These are phyloP conservation scores for Ganoderma boninense DNA, from an alignment of 1,284 basidiomycete species.

Conservation along the genomic window DNA sequence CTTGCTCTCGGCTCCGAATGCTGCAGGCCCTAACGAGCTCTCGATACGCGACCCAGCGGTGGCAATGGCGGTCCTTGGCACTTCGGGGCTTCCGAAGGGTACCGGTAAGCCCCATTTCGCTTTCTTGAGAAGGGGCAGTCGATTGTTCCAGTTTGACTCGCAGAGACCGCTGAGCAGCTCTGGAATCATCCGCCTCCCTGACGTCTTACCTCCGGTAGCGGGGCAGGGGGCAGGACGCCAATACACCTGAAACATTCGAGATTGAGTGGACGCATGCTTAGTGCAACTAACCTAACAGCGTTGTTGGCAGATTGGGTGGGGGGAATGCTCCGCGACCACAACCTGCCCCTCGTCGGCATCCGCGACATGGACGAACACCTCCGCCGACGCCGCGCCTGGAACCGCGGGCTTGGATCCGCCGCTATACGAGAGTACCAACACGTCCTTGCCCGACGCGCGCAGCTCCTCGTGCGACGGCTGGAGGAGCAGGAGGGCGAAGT, in stretches of 20 bases:
- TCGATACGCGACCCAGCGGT: slow-evolving; percentile 7
- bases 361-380: slow-evolving; percentile 52
- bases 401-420: slow-evolving; percentile 55
- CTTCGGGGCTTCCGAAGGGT: slow-evolving; percentile 20
- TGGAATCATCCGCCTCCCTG: too few relatives aligned
- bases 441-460: slow-evolving; percentile 45
- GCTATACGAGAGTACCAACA: slow-evolving; percentile 62
- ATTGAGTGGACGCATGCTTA: too few relatives aligned
- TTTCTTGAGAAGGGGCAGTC: too few relatives aligned
- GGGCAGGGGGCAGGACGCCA: too few relatives aligned
- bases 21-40: slow-evolving; percentile 5
- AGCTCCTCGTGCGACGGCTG: slow-evolving; percentile 50
- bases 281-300: too few relatives aligned
- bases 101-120: slow-evolving; percentile 10
- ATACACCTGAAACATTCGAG: too few relatives aligned
- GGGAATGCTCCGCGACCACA: slow-evolving; percentile 18
- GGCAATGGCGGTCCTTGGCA: slow-evolving; percentile 5
- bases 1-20: background rate
- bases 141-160: too few relatives aligned
- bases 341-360: slow-evolving; percentile 36
- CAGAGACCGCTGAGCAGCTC: too few relatives aligned
- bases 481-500: slow-evolving; percentile 43
- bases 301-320: slow-evolving; percentile 13
- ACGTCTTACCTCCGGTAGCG: too few relatives aligned
- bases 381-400: slow-evolving; percentile 60